phyloP scores from a whole-genome alignment of 2,329 filamentous ascomycete species.

The Saccharata proteae region DNA sequence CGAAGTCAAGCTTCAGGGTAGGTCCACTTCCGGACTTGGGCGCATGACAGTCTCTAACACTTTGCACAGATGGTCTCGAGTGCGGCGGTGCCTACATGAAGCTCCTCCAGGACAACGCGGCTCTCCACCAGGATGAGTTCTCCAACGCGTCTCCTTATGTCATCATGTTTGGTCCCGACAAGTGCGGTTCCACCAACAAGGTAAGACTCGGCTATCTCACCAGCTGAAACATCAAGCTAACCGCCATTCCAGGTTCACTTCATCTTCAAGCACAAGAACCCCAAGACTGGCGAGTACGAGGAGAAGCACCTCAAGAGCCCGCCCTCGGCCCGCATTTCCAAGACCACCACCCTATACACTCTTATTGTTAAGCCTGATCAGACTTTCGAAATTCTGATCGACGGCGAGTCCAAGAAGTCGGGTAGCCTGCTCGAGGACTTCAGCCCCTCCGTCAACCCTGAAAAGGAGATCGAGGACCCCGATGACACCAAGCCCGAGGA shows the following conservation, averaged over 20 bases:
- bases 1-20: constrained; percentile 97
- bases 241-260: constrained; percentile 53
- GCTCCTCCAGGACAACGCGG: constrained; percentile 94
- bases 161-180: constrained; percentile 99
- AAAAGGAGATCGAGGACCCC: constrained; percentile 86
- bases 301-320: constrained; percentile 93
- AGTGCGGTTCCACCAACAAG: constrained; percentile 99
- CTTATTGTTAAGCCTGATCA: constrained; percentile 95
- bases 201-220: constrained; percentile 32
- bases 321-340: constrained; percentile 76
- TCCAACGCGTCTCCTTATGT: constrained; percentile 94
- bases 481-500: constrained; percentile 88
- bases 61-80: constrained; percentile 68
- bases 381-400: constrained; percentile 84
- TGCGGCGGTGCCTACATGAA: constrained; percentile 99
- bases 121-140: constrained; percentile 95
- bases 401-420: constrained; percentile 77
- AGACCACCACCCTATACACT: constrained; percentile 91
- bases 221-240: constrained; percentile 11
- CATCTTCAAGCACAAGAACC: constrained; percentile 99
- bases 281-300: constrained; percentile 98
- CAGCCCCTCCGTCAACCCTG: constrained; percentile 81
- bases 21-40: constrained; percentile 33
- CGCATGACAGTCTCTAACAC: constrained; percentile 22
- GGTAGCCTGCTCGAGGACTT: constrained; percentile 93